Base-by-base conservation (phyloP, 495 filamentous ascomycete genomes). In the Xylaria flabelliformis region DNA sequence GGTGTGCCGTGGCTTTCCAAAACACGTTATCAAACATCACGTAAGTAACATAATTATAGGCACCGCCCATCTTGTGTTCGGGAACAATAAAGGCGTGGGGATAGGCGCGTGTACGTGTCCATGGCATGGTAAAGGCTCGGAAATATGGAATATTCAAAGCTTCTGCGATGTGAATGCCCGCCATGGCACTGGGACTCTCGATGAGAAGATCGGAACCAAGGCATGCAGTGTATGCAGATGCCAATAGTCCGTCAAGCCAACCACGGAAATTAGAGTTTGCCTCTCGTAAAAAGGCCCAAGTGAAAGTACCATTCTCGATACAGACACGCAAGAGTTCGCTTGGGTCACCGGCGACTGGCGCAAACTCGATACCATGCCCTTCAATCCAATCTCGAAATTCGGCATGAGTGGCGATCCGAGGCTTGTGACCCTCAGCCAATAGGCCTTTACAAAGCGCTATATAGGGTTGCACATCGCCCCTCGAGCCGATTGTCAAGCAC, bases 111-210 rank as follows among this genome's bases (percentile, higher is more conserved):
- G 96, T 99, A 56, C 95, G 90, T 0, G 97, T 95, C 96, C 96
- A 99, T 17, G 96, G 97, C 96, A 99, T 99, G 21, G 95, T 96
- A 80, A 99, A 99, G 0, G 94, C 97, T 72, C 96, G 90, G 86
- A 98, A 98, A 78, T 99, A 99, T 7, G 96, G 96, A 64, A 99
- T 97, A 42, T 88, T 86, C 6, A 99, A 86, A 8, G 94, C 94
- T 82, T 99, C 97, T n/a, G 96, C 96, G 72, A 99, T 98, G 79
- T 99, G 96, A 55, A 99, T 97, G 39, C 96, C 96, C 12, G 91
- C 94, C 96, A 99, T 99, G 55, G 97, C 94, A 73, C 91, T 94
- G n/a, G 96, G 96, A 55, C 92, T 95, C 74, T 99, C 96, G 64
- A 99, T 97, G 19, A 99, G 85, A 46, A 99, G 83, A 78, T 99